A percentile compares a stretch with the other conserved stretches of the same genome.
These are phyloP conservation scores for Pseudofabraea citricarpa DNA, from an alignment of 2,329 filamentous ascomycete genomes.

Conservation along the genomic window DNA sequence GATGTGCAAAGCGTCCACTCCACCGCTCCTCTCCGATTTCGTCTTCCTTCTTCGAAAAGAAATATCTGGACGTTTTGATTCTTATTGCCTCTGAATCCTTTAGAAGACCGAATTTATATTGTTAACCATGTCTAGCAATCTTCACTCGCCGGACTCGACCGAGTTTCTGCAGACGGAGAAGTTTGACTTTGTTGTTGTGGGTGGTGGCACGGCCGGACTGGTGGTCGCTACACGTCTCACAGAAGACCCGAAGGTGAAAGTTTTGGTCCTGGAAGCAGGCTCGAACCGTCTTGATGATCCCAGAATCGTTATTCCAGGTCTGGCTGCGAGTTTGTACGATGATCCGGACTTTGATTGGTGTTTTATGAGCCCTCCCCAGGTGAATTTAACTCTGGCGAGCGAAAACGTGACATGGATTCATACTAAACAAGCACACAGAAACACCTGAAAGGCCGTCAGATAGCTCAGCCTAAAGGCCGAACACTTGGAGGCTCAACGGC, in stretches of 20 bases:
- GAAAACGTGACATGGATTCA: too few relatives aligned
- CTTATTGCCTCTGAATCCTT: too few relatives aligned
- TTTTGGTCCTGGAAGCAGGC: slow-evolving; percentile 11
- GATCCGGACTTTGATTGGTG: slow-evolving; percentile 33
- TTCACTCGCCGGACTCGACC: background rate
- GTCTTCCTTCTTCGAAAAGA: too few relatives aligned
- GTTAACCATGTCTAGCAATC: background rate
- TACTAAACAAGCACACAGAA: too few relatives aligned
- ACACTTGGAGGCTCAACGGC: slow-evolving; percentile 29
- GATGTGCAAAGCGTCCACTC: too few relatives aligned
- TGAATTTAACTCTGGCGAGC: too few relatives aligned
- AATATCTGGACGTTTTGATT: too few relatives aligned
- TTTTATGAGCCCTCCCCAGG: slow-evolving; percentile 31
- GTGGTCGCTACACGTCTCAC: slow-evolving; percentile 34
- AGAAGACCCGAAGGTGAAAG: slow-evolving; percentile 23
- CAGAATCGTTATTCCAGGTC: slow-evolving; percentile 2
- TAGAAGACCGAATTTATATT: too few relatives aligned
- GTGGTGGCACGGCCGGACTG: slow-evolving; percentile 38
- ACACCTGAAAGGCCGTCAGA: slow-evolving; percentile 6
- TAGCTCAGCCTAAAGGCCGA: slow-evolving; percentile 24
- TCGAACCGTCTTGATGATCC: slow-evolving; percentile 4
- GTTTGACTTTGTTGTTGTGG: slow-evolving; percentile 35
- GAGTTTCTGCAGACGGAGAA: background rate
- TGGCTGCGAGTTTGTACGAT: slow-evolving; percentile 15
- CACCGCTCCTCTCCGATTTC: too few relatives aligned